Base-by-base conservation (phyloP, 1,284 basidiomycete genomes). In the Veloporphyrellus conicus region DNA sequence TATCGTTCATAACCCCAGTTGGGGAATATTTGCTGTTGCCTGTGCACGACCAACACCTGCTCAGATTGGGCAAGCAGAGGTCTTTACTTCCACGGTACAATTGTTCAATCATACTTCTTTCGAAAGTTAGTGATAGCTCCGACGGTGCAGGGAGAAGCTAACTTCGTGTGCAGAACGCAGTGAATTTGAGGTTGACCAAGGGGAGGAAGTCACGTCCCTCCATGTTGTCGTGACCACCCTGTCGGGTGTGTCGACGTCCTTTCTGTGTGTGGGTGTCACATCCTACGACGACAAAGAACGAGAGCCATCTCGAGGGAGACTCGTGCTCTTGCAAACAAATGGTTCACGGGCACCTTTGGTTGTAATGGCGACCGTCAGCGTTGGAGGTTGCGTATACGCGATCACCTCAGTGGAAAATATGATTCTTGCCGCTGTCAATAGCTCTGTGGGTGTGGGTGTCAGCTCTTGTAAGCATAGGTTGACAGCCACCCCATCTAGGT, bases 351-450 rank as follows among this genome's bases (percentile, higher is more conserved):
- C 49, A 10, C 45, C 41, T 19, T 43, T 61, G 41, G 45, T 53
- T 8, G 42, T 52, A 18, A 49, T 49, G 49, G 63, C 75, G 0
- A 69, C 71, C 8, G 53, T 60, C 1, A 61, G 72, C 4, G 74
- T 81, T 14, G 58, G 65, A 16, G 87, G 87, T 11, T 82, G 81
- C 56, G 78, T 87, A 2, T 87, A 81, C 59, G 72, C 79, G 8
- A 52, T 90, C 23, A 69, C 72, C 1, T 64, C 60, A 15, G 59
- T 77, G 8, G 64, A 77, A 25, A 73, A 72, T 16, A 66, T 72
- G 50, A 67, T 93, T 25, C 76, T 82, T 2, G 88, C 82, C 1
- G 81, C 87, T 0, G 76, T 90, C 27, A 88, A 90, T 58, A 81
- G 84, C 15, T 79, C 84, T 22, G 89, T 90, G 57, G 40, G 85